Conservation (phyloP, 345 rosid genomes). For the Chamaenerion angustifolium region DNA sequence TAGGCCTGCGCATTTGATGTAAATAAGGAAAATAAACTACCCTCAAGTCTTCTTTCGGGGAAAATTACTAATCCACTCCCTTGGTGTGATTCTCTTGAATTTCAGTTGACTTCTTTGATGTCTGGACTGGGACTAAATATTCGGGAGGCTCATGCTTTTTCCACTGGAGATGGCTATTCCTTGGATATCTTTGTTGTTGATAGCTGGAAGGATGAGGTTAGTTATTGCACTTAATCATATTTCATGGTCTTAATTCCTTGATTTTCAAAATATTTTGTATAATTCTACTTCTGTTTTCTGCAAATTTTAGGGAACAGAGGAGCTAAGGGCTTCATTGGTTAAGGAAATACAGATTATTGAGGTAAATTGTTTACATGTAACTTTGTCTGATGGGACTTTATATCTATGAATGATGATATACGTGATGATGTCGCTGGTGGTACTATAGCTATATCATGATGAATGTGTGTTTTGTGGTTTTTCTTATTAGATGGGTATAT, state of each 20-base stretch:
- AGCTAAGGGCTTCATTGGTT: constrained; percentile 25
- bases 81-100: constrained; percentile 3
- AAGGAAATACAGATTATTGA: constrained; percentile 33
- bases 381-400: not conserved
- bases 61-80: constrained; percentile 4
- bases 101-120: constrained; percentile 80
- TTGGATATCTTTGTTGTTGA: constrained; percentile 94
- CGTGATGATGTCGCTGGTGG: too few species aligned
- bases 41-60: not conserved
- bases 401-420: not conserved
- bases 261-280: not conserved
- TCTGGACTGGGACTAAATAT: constrained; percentile 86
- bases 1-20: not conserved
- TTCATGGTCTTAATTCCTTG: not conserved
- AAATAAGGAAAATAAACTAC: not conserved
- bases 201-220: constrained; percentile 92
- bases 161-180: constrained; percentile 83
- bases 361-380: constrained; percentile 17
- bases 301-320: constrained; percentile 27
- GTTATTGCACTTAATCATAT: not conserved
- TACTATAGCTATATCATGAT: too few species aligned
- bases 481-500: too few species aligned
- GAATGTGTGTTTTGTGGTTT: too few species aligned
- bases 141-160: constrained; percentile 97
- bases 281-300: not conserved